Evolutionary conservation across 1,139 yeast species (phyloP).

Genomic region (Hyphopichia buzzinii): DNA sequence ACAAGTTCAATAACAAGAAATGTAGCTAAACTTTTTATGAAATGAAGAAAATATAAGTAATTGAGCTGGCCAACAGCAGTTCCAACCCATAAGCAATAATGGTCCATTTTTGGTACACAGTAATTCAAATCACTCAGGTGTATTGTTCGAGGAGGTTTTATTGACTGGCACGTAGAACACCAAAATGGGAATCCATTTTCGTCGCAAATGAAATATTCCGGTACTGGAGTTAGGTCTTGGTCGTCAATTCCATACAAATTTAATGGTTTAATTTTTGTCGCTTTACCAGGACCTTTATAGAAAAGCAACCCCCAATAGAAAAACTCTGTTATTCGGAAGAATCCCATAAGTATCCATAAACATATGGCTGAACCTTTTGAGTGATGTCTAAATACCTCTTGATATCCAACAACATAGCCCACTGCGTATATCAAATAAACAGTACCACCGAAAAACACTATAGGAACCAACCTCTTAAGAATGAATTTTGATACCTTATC

Average conservation of each 20-base stretch:
- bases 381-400: conserved; percentile 30
- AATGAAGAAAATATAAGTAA: conserved; percentile 52
- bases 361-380: conserved; percentile 31
- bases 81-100: conserved; percentile 66
- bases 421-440: conserved; percentile 35
- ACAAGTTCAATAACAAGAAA: conserved; percentile 28
- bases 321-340: conserved; percentile 22
- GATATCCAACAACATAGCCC: conserved; percentile 36
- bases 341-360: conserved; percentile 33
- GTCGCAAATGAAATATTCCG: conserved; percentile 57
- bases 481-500: not conserved
- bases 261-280: conserved; percentile 23
- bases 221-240: conserved; percentile 25
- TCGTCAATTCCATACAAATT: conserved; percentile 21
- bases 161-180: conserved; percentile 53
- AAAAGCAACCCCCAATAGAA: conserved; percentile 33
- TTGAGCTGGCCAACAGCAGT: conserved; percentile 55
- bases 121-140: conserved; percentile 47
- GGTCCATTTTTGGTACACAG: conserved; percentile 63
- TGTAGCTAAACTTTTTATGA: conserved; percentile 31
- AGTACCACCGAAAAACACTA: conserved; percentile 15
- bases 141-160: conserved; percentile 54
- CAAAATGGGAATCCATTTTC: conserved; percentile 59
- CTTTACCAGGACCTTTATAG: conserved; percentile 34
- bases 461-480: conserved; percentile 19